phyloP scores from a whole-genome alignment of 2,329 filamentous ascomycete species.

The Stenocarpella maydis region DNA sequence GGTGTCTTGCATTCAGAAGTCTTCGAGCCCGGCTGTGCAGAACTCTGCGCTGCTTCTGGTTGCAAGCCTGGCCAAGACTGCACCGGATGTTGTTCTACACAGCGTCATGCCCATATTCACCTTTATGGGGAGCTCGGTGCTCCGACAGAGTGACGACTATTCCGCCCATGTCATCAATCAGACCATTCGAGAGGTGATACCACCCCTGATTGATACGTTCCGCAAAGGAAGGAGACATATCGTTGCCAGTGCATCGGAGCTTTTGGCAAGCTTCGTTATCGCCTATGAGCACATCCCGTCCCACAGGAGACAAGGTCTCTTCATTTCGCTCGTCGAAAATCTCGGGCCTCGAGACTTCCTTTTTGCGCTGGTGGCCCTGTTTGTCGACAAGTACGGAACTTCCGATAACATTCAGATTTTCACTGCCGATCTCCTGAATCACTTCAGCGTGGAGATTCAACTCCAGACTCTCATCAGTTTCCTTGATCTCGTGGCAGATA shows the following conservation, averaged over 20 bases:
- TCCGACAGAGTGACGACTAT: constrained; percentile 95
- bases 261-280: constrained; percentile 94
- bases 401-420: constrained; percentile 79
- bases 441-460: constrained; percentile 78
- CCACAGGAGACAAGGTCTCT: constrained; percentile 83
- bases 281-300: constrained; percentile 96
- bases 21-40: constrained; percentile 90
- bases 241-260: constrained; percentile 83
- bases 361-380: constrained; percentile 86
- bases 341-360: constrained; percentile 87
- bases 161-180: constrained; percentile 95
- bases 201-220: constrained; percentile 86
- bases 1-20: constrained; percentile 92
- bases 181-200: constrained; percentile 93
- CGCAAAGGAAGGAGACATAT: constrained; percentile 80
- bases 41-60: constrained; percentile 90
- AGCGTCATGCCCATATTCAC: constrained; percentile 99
- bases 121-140: constrained; percentile 91
- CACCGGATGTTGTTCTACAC: constrained; percentile 90
- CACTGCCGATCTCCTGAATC: constrained; percentile 74
- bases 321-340: constrained; percentile 84
- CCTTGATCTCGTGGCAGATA: constrained; percentile 76
- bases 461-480: constrained; percentile 81
- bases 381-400: constrained; percentile 88
- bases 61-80: constrained; percentile 84